Base-by-base conservation (phyloP, 208 protist species). In the Leishmania guyanensis region DNA sequence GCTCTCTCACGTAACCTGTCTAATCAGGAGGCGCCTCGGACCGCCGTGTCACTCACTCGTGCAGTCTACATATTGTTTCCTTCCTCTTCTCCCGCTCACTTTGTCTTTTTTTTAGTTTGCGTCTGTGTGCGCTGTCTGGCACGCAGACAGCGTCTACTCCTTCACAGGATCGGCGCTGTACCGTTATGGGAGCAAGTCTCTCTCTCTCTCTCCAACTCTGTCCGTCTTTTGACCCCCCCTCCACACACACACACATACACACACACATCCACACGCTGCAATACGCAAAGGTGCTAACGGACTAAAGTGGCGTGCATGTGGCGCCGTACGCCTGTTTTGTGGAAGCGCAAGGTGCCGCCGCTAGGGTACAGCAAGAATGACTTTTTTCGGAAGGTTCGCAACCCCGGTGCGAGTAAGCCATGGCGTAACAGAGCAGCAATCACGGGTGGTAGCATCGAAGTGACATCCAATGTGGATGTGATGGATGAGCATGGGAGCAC, bases 341-440 rank as follows among this genome's bases (percentile, higher is more conserved):
- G 77, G 14, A 95, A 94, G 79, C 87, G 82, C 78, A 66, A 83
- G n/a, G 64, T 83, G 0, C 74, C 84, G 5, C 93, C 92, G 3
- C 56, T 97, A 46, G 92, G 93, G 5, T 95, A 92, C 83, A 91
- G 91, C 75, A 88, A 81, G 9, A 91, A 89, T 14, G 84, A 85
- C n/a, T 98, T 95, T 78, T 83, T 91, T 48, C 86, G 84, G 39
- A 98, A 98, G 88, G 36, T 93, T n/a, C 82, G 79, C 33, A 94
- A 78, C 64, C 92, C 94, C 8, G 88, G 94, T n/a, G 90, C 88
- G 0, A 91, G 86, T 60, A 98, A 98, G 77, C 94, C 94, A 14
- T 98, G 94, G 93, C 85, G 93, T 43, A 76, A 94, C 62, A 91
- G 91, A 16, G 78, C 73, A 17, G 89, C 80, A 16, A 71, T 86